phyloP scores from a whole-genome alignment of 306 rosid species.

The Oemleria cerasiformis region DNA sequence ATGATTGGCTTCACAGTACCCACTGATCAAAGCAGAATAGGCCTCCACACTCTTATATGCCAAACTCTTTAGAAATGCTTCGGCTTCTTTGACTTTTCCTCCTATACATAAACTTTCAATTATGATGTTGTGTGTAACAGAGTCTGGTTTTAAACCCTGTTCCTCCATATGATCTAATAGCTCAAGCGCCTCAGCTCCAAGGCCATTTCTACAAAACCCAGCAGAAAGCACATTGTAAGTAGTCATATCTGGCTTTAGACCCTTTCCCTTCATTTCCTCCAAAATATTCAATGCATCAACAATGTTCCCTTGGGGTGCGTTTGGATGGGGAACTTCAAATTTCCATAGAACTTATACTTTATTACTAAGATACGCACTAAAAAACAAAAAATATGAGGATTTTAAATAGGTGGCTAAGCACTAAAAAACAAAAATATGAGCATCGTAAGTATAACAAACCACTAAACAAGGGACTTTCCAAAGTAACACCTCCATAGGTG shows the following conservation, averaged over 20 bases:
- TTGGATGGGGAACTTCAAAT: too few species aligned
- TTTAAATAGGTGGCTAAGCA: too few species aligned
- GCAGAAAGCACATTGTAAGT: conserved; percentile 65
- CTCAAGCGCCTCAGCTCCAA: conserved; percentile 28
- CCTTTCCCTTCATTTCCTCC: conserved; percentile 52
- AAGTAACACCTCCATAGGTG: too few species aligned
- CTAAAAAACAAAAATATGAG: too few species aligned
- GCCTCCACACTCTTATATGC: conserved; percentile 51
- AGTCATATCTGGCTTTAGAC: conserved; percentile 64
- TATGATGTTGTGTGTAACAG: conserved; percentile 51
- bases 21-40: conserved; percentile 63
- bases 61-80: conserved; percentile 40
- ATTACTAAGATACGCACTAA: too few species aligned
- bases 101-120: conserved; percentile 66
- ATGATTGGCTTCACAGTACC: conserved; percentile 62
- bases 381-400: too few species aligned
- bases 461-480: too few species aligned
- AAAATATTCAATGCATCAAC: conserved; percentile 38
- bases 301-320: conserved; percentile 44
- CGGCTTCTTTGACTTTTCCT: conserved; percentile 66
- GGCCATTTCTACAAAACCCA: conserved; percentile 58
- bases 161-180: conserved; percentile 54
- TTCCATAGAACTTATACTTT: too few species aligned
- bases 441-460: too few species aligned
- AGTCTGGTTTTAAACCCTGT: conserved; percentile 50